Base-by-base conservation (phyloP, 306 rosid species). In the Glycine latifolia region DNA sequence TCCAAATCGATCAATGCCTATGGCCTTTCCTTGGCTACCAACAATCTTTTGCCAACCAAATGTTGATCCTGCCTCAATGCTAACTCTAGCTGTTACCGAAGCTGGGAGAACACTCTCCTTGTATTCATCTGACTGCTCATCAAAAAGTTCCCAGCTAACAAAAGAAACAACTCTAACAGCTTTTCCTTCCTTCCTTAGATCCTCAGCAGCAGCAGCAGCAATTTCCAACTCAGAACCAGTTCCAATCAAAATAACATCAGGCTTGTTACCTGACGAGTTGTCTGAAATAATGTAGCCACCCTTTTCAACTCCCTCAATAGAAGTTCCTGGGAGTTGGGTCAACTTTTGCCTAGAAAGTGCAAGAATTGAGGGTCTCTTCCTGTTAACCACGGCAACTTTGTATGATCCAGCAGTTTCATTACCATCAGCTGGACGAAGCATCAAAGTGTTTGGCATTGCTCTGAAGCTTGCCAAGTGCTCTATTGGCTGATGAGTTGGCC, bases 371-470 rank as follows among this genome's bases (percentile, higher is more conserved):
- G 99, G 98, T 76, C 94, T 92, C 85, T 92, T 96, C 85, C 78
- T 79, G 92, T 91, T 94, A 49, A 83, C 70, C 33, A 94, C 85
- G 1, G 98, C 99, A 85, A 94, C 92, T 86, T 84, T 92, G 92
- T 96, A 96, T 52, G 99, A 76, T 75, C 99, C 99, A 55, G 98
- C 97, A 74, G 99, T 96, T 89, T 96, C 99, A 81, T 94, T 96
- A 69, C 99, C 99, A 86, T 96, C 99, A 59, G 98, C 99, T 7
- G 99, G 99, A 62, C 98, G 94, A 86, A 96, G 94, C 98, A 96
- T 94, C 90, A 96, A 85, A 66, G 92, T 43, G 72, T 96, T 96
- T 47, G 99, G 99, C 99, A 96, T 96, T 43, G 98, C 99, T 81
- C 98, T 84, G 91, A 96, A 96, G 78, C 99, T 96, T 53, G 99